Percentiles rank a stretch among this genome's conserved stretches.
phyloP scores from a whole-genome alignment of 2,329 filamentous ascomycete genomes.

The Cercospora sp. region DNA sequence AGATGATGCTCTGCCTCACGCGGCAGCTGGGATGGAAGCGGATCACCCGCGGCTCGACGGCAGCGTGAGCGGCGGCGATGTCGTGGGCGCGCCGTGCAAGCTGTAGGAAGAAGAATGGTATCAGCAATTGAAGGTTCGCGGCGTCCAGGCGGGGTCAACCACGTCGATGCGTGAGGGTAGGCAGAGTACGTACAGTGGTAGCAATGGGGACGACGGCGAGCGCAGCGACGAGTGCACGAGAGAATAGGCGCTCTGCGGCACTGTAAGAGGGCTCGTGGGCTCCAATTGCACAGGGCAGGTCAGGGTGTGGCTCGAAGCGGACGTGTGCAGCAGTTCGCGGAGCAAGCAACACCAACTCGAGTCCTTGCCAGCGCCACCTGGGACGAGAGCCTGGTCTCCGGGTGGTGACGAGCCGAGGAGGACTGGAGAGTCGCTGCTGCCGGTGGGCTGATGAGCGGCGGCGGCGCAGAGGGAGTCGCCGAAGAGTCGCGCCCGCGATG shows the following conservation, averaged over 20 bases:
- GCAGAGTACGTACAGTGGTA: conserved; percentile 9
- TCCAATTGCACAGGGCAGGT: conserved; percentile 23
- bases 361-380: conserved; percentile 15
- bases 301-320: conserved; percentile 24
- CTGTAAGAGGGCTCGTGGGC: conserved; percentile 28
- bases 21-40: background rate
- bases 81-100: background rate
- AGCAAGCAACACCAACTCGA: conserved; percentile 20
- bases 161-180: background rate
- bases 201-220: conserved; percentile 5
- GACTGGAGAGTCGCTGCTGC: background rate
- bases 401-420: conserved; percentile 12
- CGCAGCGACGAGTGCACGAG: conserved; percentile 17
- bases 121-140: conserved; percentile 8
- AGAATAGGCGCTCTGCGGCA: conserved; percentile 19
- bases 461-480: background rate
- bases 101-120: background rate
- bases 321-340: conserved; percentile 30
- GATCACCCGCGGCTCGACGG: background rate
- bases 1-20: conserved; percentile 3
- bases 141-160: conserved; percentile 4
- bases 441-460: background rate
- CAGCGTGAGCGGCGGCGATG: background rate
- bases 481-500: background rate
- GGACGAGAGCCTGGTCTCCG: conserved; percentile 24